These are phyloP conservation scores for Ceratocystiopsis sp. DNA, from an alignment of 2,329 filamentous ascomycete genomes.

Conservation along the genomic window DNA sequence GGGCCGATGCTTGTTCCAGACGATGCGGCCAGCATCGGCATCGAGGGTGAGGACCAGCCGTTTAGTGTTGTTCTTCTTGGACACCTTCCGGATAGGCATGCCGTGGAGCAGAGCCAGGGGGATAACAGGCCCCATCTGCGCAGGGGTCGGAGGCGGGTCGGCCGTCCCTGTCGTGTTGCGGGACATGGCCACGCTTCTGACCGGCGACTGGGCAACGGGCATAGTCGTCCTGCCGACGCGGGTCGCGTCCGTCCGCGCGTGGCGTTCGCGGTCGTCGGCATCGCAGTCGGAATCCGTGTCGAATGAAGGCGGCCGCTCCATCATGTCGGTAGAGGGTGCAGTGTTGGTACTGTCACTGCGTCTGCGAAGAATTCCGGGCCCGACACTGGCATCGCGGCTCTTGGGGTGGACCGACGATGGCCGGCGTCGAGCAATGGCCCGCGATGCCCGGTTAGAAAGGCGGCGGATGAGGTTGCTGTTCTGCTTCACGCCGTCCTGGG, in stretches of 20 bases:
- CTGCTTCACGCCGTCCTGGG: conserved; percentile 30
- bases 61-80: conserved; percentile 72
- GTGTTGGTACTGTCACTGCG: conserved; percentile 80
- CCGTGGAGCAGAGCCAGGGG: conserved; percentile 64
- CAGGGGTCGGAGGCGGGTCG: neutral
- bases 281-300: conserved; percentile 42
- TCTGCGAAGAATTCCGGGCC: conserved; percentile 67
- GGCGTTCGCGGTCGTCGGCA: conserved; percentile 32
- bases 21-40: conserved; percentile 67
- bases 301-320: conserved; percentile 12
- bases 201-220: no score
- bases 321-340: conserved; percentile 26
- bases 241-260: conserved; percentile 22
- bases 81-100: conserved; percentile 64
- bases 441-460: conserved; percentile 65
- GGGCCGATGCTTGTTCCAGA: conserved; percentile 63
- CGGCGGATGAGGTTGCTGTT: conserved; percentile 52
- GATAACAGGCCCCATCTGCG: conserved; percentile 50
- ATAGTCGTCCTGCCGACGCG: no score
- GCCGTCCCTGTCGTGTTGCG: no score
- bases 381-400: conserved; percentile 73
- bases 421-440: conserved; percentile 49
- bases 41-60: conserved; percentile 58
- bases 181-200: no score
- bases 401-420: conserved; percentile 61